Evolutionary conservation across 495 filamentous ascomycete genomes (phyloP).

Genomic region (Penicillium herquei): DNA sequence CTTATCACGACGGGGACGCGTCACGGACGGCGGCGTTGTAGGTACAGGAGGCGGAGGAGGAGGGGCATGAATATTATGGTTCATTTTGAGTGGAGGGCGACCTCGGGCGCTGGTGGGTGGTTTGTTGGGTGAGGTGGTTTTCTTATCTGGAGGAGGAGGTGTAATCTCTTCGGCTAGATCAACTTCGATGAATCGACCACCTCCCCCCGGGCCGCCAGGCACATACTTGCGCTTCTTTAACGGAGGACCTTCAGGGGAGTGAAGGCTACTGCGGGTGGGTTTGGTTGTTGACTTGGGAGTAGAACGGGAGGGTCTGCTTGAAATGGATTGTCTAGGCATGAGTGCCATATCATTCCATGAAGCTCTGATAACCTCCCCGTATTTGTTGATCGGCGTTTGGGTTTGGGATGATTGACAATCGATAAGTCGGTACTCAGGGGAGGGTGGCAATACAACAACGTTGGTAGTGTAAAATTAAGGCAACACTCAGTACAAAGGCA

Average conservation of each 20-base stretch:
- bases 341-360: slow-evolving; percentile 21
- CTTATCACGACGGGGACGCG: slow-evolving; percentile 51
- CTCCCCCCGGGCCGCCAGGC: slow-evolving; percentile 77
- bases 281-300: slow-evolving; percentile 34
- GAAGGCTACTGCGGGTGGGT: slow-evolving; percentile 31
- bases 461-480: too few relatives aligned
- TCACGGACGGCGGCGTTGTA: slow-evolving; percentile 43
- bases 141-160: slow-evolving; percentile 15
- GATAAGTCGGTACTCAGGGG: slow-evolving; percentile 21
- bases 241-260: slow-evolving; percentile 46
- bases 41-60: slow-evolving; percentile 39
- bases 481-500: too few relatives aligned
- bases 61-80: slow-evolving; percentile 27
- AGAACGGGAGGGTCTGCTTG: slow-evolving; percentile 33
- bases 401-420: slow-evolving; percentile 20
- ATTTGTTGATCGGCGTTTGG: slow-evolving; percentile 17
- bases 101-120: slow-evolving; percentile 29
- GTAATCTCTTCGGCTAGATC: slow-evolving; percentile 42
- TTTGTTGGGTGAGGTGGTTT: slow-evolving; percentile 15
- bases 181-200: slow-evolving; percentile 70
- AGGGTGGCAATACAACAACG: background rate
- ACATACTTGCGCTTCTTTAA: slow-evolving; percentile 62
- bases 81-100: slow-evolving; percentile 28
- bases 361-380: slow-evolving; percentile 9
- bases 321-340: slow-evolving; percentile 24